Base-by-base conservation (phyloP, 495 filamentous ascomycete genomes). In the Stereocaulon alpinum region DNA sequence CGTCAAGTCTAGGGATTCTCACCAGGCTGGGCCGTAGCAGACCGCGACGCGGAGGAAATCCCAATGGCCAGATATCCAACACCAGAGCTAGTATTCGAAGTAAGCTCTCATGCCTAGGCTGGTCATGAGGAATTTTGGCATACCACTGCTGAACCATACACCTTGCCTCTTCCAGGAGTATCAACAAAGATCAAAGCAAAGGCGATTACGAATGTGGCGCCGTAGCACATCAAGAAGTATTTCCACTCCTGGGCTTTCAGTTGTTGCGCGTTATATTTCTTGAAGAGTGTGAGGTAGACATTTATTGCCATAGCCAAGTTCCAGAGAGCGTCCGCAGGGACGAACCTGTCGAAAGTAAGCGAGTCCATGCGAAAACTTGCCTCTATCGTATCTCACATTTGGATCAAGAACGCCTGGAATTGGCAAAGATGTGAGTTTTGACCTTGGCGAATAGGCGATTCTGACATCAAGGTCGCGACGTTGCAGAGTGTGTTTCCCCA, bases 21-120 rank as follows among this genome's bases (percentile, higher is more conserved):
- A 86, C 89, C 90, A 94, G 22, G 91, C 83, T 10, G 90, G 89
- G 0, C 79, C 90, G 66, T 95, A 95, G 70, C 92, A 93, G 40
- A 80, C 76, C 15, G 82, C 82, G 44, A 94, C 82, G 34, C 89
- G 82, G 60, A 89, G 79, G 41, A 85, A 77, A 59, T 88, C 84
- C 82, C 85, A 92, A 11, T 78, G 68, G 2, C 66, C 61, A 55
- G 78, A 75, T 40, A 94, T 72, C 89, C 89, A 95, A 67, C 90
- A 95, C 89, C 89, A 95, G 27, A 94, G 71, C 47, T 82, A 61
- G 10, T 9, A 22, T 17, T n/a, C 7, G 6, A 10, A 2, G 27
- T 60, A 43, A 60, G 61, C 27, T 24, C 43, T 17, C 10, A 29
- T 24, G 32, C 7, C 12, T 41, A 24, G 17, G 34, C 41, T 56